Percentiles rank a stretch among this genome's conserved stretches.
Evolutionary conservation across 192 early-diverging fungal species (phyloP).

Genomic region (Rhizophagus prolifer): DNA sequence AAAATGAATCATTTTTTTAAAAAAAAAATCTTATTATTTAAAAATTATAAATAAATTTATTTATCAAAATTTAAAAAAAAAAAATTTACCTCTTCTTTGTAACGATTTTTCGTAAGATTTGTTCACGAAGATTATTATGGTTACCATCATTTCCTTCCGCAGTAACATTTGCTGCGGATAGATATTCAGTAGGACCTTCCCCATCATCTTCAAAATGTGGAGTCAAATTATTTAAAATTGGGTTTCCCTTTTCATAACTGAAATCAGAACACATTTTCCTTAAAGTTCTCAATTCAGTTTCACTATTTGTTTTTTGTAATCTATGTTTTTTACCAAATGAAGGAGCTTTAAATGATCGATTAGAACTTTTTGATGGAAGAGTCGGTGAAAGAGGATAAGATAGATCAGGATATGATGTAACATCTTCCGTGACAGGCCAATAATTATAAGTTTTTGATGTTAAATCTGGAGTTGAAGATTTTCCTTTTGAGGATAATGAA

Average conservation of each 20-base stretch:
- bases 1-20: too few species aligned
- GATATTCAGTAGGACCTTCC: not conserved
- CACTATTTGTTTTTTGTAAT: constrained; percentile 26
- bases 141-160: not conserved
- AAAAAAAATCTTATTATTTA: not conserved
- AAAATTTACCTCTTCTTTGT: constrained; percentile 29
- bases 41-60: too few species aligned
- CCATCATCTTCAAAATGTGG: constrained; percentile 8
- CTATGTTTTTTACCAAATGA: constrained; percentile 8
- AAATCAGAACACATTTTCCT: not conserved
- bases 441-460: constrained; percentile 3
- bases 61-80: too few species aligned
- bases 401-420: not conserved
- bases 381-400: not conserved
- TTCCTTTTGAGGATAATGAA: not conserved
- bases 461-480: not conserved
- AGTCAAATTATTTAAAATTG: not conserved
- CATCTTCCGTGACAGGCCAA: constrained; percentile 28
- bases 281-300: constrained; percentile 17
- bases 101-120: constrained; percentile 14
- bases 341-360: too few species aligned
- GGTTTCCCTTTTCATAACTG: not conserved
- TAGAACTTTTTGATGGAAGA: not conserved
- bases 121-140: constrained; percentile 15
- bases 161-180: not conserved